A percentile compares a stretch with the other conserved stretches of the same genome.
Conservation (phyloP, 768 basidiomycete species). For the Clitopilus passeckerianus region DNA sequence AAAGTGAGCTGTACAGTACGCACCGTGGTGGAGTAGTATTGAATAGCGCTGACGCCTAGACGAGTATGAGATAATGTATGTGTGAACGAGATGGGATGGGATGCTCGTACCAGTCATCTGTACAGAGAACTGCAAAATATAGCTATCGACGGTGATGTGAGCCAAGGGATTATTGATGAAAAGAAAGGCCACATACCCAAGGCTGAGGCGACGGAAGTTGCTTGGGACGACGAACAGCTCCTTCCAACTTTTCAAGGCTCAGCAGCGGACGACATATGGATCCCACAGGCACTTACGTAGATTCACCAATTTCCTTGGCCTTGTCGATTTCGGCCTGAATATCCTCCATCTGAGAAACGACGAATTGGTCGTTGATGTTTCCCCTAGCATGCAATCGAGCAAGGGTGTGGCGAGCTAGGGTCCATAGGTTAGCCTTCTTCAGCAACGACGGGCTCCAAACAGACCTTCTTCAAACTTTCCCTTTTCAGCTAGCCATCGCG, state of each 20-base stretch:
- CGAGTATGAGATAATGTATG: neutral
- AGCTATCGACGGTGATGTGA: conserved; percentile 12
- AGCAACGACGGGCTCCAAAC: neutral
- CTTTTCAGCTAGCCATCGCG: conserved; percentile 50
- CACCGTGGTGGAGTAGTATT: conserved; percentile 45
- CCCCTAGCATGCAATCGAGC: conserved; percentile 51
- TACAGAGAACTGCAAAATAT: conserved; percentile 48
- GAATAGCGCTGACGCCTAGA: conserved; percentile 44
- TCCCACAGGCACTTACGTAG: conserved; percentile 22
- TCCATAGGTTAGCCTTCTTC: neutral
- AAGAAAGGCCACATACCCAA: conserved; percentile 25
- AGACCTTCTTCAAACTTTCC: conserved; percentile 41
- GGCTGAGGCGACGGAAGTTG: conserved; percentile 41
- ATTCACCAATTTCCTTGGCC: conserved; percentile 30
- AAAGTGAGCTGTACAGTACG: conserved; percentile 1
- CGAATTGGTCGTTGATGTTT: conserved; percentile 40
- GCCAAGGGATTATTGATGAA: conserved; percentile 11
- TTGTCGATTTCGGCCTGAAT: conserved; percentile 32
- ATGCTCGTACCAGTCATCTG: conserved; percentile 51
- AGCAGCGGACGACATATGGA: neutral
- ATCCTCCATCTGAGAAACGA: conserved; percentile 40
- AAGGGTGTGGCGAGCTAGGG: conserved; percentile 29
- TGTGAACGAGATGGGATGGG: too few relatives aligned
- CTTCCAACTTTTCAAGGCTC: conserved; percentile 21
- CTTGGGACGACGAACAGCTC: conserved; percentile 34